Percentiles rank a stretch among this genome's conserved stretches.
Conservation (phyloP, 176 grass and related monocot genomes). For the Paspalum notatum region DNA sequence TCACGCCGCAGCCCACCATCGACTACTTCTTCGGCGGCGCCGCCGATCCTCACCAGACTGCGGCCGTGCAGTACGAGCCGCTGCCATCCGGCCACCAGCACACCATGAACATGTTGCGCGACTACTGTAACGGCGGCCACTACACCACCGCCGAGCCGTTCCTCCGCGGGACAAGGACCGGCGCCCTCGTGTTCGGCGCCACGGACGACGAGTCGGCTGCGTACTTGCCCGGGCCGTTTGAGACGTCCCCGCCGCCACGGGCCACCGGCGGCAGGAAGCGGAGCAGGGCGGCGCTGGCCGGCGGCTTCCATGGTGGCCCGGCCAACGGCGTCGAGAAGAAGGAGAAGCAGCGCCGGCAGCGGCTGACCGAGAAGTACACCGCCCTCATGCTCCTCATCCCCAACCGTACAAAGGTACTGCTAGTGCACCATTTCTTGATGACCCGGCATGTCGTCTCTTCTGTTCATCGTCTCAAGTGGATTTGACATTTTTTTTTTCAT, state of each 20-base stretch:
- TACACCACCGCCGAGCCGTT: constrained; percentile 38
- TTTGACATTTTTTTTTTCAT: background rate
- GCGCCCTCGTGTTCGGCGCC: constrained; percentile 52
- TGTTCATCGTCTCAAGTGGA: background rate
- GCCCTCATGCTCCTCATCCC: constrained; percentile 73
- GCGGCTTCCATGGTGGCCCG: constrained; percentile 24
- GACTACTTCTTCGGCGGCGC: constrained; percentile 51
- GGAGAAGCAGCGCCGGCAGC: constrained; percentile 79
- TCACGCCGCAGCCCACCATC: constrained; percentile 41
- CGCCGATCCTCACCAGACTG: constrained; percentile 29
- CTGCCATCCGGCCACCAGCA: constrained; percentile 26
- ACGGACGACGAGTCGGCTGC: constrained; percentile 41
- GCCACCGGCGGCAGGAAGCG: constrained; percentile 50
- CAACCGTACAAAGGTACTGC: constrained; percentile 65
- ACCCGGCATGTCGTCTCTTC: background rate
- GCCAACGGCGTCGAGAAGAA: constrained; percentile 61
- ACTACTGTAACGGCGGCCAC: constrained; percentile 47
- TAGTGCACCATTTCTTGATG: background rate
- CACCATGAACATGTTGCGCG: constrained; percentile 46
- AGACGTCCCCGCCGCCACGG: constrained; percentile 36
- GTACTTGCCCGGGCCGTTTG: constrained; percentile 38
- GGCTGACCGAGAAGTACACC: constrained; percentile 66
- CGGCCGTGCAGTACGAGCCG: constrained; percentile 40
- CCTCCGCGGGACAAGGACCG: constrained; percentile 33
- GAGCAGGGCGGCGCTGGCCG: background rate